A percentile compares a stretch with the other conserved stretches of the same genome.
These are phyloP conservation scores for Aspergillus kassunensis DNA, from an alignment of 495 filamentous ascomycete species.

Conservation along the genomic window DNA sequence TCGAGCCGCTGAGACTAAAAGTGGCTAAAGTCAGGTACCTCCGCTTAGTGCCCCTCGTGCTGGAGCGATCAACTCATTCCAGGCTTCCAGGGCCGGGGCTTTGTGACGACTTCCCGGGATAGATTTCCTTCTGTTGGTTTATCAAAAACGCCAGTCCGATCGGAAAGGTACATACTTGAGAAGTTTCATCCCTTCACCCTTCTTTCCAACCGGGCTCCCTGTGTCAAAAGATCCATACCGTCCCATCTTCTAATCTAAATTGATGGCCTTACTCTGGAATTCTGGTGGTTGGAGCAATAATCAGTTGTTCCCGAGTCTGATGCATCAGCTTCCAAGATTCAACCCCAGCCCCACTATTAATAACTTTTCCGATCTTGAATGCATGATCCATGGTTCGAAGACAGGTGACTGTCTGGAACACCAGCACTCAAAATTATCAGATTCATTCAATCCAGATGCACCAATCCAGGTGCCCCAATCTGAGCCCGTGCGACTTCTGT, in stretches of 20 bases:
- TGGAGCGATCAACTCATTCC: background rate
- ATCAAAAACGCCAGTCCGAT: background rate
- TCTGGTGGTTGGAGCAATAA: background rate
- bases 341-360: constrained; percentile 2
- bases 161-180: background rate
- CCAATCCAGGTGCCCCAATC: too few species aligned
- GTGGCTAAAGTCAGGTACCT: constrained; percentile 12
- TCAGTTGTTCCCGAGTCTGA: constrained; percentile 1
- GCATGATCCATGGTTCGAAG: background rate
- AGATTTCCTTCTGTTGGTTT: background rate
- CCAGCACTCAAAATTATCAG: background rate
- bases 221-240: too few species aligned
- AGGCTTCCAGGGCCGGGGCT: background rate
- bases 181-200: constrained; percentile 5
- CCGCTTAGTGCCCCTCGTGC: constrained; percentile 4
- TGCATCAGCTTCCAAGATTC: constrained; percentile 7
- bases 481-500: too few species aligned
- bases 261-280: background rate
- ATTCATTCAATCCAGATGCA: background rate
- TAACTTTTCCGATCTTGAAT: background rate
- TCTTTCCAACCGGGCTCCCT: too few species aligned
- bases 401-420: background rate
- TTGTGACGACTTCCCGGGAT: background rate
- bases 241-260: background rate
- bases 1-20: background rate